Conservation (phyloP, 2,329 filamentous ascomycete species). For the Albophoma yamanashiensis region DNA sequence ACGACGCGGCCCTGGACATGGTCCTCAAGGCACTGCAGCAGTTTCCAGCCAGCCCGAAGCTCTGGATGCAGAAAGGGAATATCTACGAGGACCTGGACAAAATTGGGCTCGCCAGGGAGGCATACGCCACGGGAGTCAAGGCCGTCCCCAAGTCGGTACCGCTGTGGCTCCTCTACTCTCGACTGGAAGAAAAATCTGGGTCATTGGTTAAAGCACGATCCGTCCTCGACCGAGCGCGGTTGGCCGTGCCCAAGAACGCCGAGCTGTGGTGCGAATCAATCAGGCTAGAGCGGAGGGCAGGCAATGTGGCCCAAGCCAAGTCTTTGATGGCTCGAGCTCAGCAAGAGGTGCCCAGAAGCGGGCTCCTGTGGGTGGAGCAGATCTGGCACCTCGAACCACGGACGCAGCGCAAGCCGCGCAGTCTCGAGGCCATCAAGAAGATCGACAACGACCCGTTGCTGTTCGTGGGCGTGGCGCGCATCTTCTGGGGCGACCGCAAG, state of each 20-base stretch:
- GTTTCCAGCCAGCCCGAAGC: slow-evolving; percentile 76
- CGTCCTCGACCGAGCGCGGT: slow-evolving; percentile 80
- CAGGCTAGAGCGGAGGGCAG: slow-evolving; percentile 78
- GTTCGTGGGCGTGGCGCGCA: slow-evolving; percentile 84
- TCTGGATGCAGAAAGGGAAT: slow-evolving; percentile 99
- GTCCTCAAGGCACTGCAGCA: slow-evolving; percentile 77
- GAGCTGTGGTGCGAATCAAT: slow-evolving; percentile 92
- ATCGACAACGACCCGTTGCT: slow-evolving; percentile 85
- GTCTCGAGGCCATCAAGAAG: slow-evolving; percentile 91
- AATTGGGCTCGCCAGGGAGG: slow-evolving; percentile 75
- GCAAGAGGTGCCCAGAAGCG: slow-evolving; percentile 81
- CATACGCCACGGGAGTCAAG: slow-evolving; percentile 79
- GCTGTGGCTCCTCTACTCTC: slow-evolving; percentile 80
- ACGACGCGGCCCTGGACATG: slow-evolving; percentile 74
- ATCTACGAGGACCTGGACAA: slow-evolving; percentile 83
- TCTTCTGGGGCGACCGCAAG: slow-evolving; percentile 90
- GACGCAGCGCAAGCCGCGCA: slow-evolving; percentile 84
- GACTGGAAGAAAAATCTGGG: slow-evolving; percentile 77
- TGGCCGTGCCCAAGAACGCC: slow-evolving; percentile 75
- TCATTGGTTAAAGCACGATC: slow-evolving; percentile 86
- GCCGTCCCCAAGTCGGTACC: slow-evolving; percentile 75
- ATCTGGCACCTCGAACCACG: slow-evolving; percentile 91
- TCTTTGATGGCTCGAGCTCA: slow-evolving; percentile 87
- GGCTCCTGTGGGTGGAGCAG: slow-evolving; percentile 83
- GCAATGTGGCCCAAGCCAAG: slow-evolving; percentile 75